A percentile compares a stretch with the other conserved stretches of the same genome.
Evolutionary conservation across 1,284 basidiomycete genomes (phyloP).

Genomic region (Papiliotrema fonsecae): DNA sequence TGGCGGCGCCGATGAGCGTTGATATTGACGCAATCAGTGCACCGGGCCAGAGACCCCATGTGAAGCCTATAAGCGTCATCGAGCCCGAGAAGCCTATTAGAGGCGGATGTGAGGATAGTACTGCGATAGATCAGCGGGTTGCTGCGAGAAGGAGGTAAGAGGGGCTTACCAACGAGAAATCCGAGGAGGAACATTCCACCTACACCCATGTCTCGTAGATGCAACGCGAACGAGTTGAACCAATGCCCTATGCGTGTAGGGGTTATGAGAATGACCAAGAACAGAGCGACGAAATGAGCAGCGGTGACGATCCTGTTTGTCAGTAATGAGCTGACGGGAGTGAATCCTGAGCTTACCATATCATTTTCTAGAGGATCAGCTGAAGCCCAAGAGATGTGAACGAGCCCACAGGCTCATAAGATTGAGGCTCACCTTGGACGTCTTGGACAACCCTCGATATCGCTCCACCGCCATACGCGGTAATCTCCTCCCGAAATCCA

Average conservation of each 20-base stretch:
- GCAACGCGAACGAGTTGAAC: slow-evolving; percentile 35
- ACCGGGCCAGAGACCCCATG: slow-evolving; percentile 45
- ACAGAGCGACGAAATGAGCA: slow-evolving; percentile 24
- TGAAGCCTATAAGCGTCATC: slow-evolving; percentile 45
- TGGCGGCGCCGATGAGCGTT: slow-evolving; percentile 33
- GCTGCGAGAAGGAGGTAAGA: background rate
- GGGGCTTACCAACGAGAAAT: slow-evolving; percentile 37
- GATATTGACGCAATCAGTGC: slow-evolving; percentile 31
- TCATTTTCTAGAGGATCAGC: slow-evolving; percentile 15
- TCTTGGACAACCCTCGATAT: background rate
- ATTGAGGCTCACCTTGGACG: slow-evolving; percentile 1
- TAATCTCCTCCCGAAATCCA: background rate
- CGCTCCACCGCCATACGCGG: background rate
- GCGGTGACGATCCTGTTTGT: slow-evolving; percentile 19
- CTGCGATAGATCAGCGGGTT: slow-evolving; percentile 12
- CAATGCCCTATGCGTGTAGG: slow-evolving; percentile 37
- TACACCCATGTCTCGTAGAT: slow-evolving; percentile 32
- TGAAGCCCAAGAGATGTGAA: background rate
- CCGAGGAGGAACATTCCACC: slow-evolving; percentile 35
- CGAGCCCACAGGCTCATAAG: too few relatives aligned
- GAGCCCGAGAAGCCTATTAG: slow-evolving; percentile 44
- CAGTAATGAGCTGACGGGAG: background rate
- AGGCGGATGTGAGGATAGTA: slow-evolving; percentile 44
- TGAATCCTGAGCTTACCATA: slow-evolving; percentile 20
- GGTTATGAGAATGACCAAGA: slow-evolving; percentile 35